phyloP scores from a whole-genome alignment of 1,284 basidiomycete species.

The Fomitopsis palustris region DNA sequence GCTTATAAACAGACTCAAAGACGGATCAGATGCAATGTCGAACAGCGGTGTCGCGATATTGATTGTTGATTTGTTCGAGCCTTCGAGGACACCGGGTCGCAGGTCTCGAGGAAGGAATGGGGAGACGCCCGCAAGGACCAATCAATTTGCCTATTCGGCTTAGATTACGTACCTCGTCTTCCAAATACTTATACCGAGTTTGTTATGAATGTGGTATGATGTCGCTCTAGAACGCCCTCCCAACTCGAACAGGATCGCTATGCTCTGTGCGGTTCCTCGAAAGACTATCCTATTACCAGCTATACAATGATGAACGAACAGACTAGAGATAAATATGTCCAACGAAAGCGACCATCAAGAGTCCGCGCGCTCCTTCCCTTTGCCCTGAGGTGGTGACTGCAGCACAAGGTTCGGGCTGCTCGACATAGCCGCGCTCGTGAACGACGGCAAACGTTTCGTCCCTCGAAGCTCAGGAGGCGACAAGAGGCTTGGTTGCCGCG shows the following conservation, averaged over 20 bases:
- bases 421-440: constrained; percentile 39
- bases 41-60: neutral
- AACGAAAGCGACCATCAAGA: constrained; percentile 1
- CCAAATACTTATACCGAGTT: too few relatives aligned
- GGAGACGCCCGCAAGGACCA: neutral
- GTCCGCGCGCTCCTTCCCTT: constrained; percentile 27
- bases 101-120: neutral
- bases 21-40: neutral
- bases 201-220: too few relatives aligned
- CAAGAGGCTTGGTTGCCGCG: constrained; percentile 20
- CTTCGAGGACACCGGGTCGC: too few relatives aligned
- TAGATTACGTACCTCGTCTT: too few relatives aligned
- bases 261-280: too few relatives aligned
- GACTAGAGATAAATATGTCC: neutral
- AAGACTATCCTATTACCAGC: neutral
- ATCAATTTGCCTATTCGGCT: neutral
- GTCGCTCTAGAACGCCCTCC: too few relatives aligned
- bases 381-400: constrained; percentile 37
- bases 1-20: neutral
- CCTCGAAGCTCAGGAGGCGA: constrained; percentile 34
- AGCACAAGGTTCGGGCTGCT: constrained; percentile 52
- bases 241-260: too few relatives aligned
- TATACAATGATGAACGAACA: neutral
- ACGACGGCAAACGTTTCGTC: constrained; percentile 46
- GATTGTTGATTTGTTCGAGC: neutral